phyloP scores from a whole-genome alignment of 805 yeast species.

The Candida oleophila region DNA sequence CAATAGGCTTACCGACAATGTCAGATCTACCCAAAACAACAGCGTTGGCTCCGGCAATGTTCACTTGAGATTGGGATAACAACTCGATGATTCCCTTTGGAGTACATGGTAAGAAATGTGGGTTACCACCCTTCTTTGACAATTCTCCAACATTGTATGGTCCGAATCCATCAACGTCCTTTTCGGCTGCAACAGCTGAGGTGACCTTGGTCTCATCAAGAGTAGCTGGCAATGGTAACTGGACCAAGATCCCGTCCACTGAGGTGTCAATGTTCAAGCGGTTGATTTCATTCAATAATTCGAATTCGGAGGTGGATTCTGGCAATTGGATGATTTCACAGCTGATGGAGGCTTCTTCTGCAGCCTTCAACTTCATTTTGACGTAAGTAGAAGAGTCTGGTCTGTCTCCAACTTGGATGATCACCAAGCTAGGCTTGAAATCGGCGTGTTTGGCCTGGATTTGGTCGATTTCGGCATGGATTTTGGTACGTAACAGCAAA shows the following conservation, averaged over 20 bases:
- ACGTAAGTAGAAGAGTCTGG: slow-evolving; percentile 83
- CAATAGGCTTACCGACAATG: slow-evolving; percentile 81
- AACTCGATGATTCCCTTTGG: slow-evolving; percentile 77
- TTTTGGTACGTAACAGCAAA: slow-evolving; percentile 32
- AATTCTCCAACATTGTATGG: slow-evolving; percentile 76
- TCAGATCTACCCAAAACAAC: slow-evolving; percentile 85
- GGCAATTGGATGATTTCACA: slow-evolving; percentile 63
- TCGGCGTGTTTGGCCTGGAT: slow-evolving; percentile 46
- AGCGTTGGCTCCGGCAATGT: slow-evolving; percentile 65
- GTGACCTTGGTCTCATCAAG: slow-evolving; percentile 68
- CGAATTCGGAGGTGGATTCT: slow-evolving; percentile 54
- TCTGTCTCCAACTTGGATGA: slow-evolving; percentile 75
- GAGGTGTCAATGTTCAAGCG: slow-evolving; percentile 55
- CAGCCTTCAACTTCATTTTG: slow-evolving; percentile 76
- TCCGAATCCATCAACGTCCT: slow-evolving; percentile 85
- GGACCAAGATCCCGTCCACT: slow-evolving; percentile 74
- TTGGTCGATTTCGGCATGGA: slow-evolving; percentile 40
- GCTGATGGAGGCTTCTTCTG: slow-evolving; percentile 63
- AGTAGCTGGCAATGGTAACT: slow-evolving; percentile 73
- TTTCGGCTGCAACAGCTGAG: slow-evolving; percentile 59
- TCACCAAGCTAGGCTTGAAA: slow-evolving; percentile 65
- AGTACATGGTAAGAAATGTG: slow-evolving; percentile 76
- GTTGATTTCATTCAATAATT: slow-evolving; percentile 52
- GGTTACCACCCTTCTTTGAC: slow-evolving; percentile 69
- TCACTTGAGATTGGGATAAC: slow-evolving; percentile 54